Conservation (phyloP, 2,329 filamentous ascomycete genomes). For the Beauveria sp. region DNA sequence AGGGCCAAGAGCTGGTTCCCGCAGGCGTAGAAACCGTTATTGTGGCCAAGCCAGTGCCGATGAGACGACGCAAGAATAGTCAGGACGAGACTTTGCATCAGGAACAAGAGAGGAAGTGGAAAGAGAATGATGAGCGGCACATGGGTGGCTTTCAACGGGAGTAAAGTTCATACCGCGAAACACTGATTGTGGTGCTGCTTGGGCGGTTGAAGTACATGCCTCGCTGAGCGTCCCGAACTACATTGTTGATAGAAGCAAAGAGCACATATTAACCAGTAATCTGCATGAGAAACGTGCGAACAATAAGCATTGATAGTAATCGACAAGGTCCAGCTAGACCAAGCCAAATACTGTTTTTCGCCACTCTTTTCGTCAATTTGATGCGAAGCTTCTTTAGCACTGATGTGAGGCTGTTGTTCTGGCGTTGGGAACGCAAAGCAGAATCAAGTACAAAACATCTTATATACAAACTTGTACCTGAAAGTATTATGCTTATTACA, state of each 20-base stretch:
- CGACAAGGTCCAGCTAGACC: too few relatives aligned
- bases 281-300: neutral
- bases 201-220: neutral
- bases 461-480: neutral
- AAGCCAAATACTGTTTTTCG: too few relatives aligned
- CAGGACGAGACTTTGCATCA: conserved; percentile 8
- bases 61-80: conserved; percentile 14
- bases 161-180: conserved; percentile 4
- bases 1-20: conserved; percentile 69
- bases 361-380: too few relatives aligned
- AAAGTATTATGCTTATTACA: neutral
- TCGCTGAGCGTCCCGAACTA: neutral
- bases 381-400: too few relatives aligned
- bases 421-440: neutral
- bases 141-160: conserved; percentile 22
- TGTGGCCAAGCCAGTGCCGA: conserved; percentile 58
- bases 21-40: conserved; percentile 78
- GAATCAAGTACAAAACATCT: neutral
- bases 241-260: neutral
- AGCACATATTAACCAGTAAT: conserved; percentile 10
- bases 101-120: conserved; percentile 16
- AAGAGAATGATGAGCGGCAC: conserved; percentile 16
- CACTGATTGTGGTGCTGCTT: neutral
- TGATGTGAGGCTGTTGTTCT: too few relatives aligned
- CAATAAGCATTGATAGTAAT: too few relatives aligned